Conservation (phyloP, 2,329 filamentous ascomycete species). For the Monilinia laxa region DNA sequence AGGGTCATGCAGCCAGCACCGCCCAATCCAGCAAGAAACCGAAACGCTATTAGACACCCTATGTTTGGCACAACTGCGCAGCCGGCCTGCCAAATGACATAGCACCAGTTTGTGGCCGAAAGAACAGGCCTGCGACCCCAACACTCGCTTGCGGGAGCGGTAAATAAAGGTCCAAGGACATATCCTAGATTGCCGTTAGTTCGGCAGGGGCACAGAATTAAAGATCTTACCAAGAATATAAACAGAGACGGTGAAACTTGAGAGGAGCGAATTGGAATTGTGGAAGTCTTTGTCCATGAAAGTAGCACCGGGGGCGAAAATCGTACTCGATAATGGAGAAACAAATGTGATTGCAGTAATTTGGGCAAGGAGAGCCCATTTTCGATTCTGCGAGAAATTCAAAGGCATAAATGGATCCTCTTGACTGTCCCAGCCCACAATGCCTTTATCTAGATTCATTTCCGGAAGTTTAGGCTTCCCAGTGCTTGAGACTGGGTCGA, state of each 20-base stretch:
- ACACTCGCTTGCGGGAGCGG: not conserved
- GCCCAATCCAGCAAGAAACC: constrained; percentile 61
- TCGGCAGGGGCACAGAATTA: constrained; percentile 42
- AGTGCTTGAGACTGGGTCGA: not conserved
- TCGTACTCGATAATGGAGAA: constrained; percentile 48
- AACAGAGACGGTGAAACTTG: constrained; percentile 40
- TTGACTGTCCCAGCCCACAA: constrained; percentile 2
- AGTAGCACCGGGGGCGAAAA: constrained; percentile 50
- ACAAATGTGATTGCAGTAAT: constrained; percentile 30
- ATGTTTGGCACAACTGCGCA: constrained; percentile 51
- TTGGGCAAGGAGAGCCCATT: not conserved
- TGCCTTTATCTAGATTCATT: constrained; percentile 5
- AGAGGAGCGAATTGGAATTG: constrained; percentile 45
- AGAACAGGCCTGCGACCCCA: constrained; percentile 46
- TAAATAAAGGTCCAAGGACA: constrained; percentile 54
- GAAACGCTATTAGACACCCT: constrained; percentile 54
- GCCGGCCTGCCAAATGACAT: constrained; percentile 24
- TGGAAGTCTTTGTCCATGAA: constrained; percentile 48
- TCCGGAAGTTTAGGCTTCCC: constrained; percentile 1
- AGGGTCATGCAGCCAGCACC: constrained; percentile 46
- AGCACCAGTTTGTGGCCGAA: not conserved
- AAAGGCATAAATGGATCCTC: not conserved
- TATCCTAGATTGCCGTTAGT: constrained; percentile 50
- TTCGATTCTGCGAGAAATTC: not conserved
- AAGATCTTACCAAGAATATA: not conserved